Evolutionary conservation across 768 basidiomycete genomes (phyloP).

Genomic region (Dendrothele bispora): DNA sequence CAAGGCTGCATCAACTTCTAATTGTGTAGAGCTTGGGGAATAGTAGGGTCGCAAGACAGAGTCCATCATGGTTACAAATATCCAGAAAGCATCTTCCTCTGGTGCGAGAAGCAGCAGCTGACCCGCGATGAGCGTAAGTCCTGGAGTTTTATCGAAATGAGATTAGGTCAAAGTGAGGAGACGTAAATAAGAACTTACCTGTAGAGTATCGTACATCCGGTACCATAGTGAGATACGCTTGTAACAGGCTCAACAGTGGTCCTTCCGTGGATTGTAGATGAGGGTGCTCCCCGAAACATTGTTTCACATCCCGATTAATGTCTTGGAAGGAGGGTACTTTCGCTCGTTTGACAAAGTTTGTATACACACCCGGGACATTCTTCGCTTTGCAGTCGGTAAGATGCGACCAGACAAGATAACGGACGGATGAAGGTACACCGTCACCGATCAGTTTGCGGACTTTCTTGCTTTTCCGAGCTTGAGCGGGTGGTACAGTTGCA

Average conservation of each 20-base stretch:
- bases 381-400: conserved; percentile 76
- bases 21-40: conserved; percentile 53
- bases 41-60: conserved; percentile 80
- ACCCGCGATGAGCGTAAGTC: conserved; percentile 68
- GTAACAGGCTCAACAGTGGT: conserved; percentile 56
- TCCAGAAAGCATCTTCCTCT: conserved; percentile 92
- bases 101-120: conserved; percentile 74
- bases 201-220: conserved; percentile 72
- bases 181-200: conserved; percentile 40
- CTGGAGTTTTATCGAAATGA: conserved; percentile 31
- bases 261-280: conserved; percentile 58
- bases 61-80: conserved; percentile 86
- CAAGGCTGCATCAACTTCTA: conserved; percentile 75
- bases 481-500: conserved; percentile 52
- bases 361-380: conserved; percentile 67
- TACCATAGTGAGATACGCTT: conserved; percentile 84
- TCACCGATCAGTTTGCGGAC: conserved; percentile 71
- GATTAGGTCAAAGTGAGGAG: background rate
- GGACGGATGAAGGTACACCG: conserved; percentile 80
- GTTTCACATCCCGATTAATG: conserved; percentile 59
- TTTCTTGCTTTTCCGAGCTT: conserved; percentile 79
- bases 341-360: conserved; percentile 57
- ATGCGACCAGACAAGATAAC: conserved; percentile 84
- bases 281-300: conserved; percentile 56
- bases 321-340: conserved; percentile 46